Evolutionary conservation across 305 asterid genomes (phyloP), one percentile per base, ranked within the genome.

Genomic region (Ilex paraguariensis): DNA sequence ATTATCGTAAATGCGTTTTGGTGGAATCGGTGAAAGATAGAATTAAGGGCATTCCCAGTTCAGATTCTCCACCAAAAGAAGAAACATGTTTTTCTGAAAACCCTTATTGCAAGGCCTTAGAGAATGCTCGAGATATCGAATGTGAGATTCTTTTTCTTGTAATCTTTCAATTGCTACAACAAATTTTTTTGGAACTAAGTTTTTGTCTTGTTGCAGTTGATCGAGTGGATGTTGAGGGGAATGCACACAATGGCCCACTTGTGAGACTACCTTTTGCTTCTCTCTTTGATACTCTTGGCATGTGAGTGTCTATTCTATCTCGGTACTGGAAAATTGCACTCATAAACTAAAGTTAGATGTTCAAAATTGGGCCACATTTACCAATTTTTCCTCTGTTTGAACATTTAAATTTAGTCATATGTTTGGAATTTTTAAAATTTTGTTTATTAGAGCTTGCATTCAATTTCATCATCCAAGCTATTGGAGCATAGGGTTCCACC

Each of bases 111-210:
- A 90, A 79, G 84, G 95, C 97, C 55, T 67, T 93, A 44, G 84
- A 82, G 75, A 90, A 86, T 87, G 86, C 80, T 67, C 86, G 81
- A 63, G 97, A 93, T 77, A 75, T 80, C 74, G 95, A 93, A 74
- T 81, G 99, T 93, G 76, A 72, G 91, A 56, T 78, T 14, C 63
- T 45, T 58, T 3, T 53, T 40, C 65, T 72, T 64, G 46, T 65
- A 31, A 15, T 45, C 11, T 36, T 75, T 63, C 57, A 13, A 16
- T 10, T 53, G 14, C 36, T 42, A 1, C 28, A 21, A 21, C 28
- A 21, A 21, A 3, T 36, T 36, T 36, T 36, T 36, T 7, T 56
- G 32, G 57, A 14, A 46, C 69, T 70, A 62, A 54, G 75, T 78
- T 76, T 21, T 21, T 21, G 2, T 77, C 54, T 77, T 77, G 42